These are phyloP conservation scores for Chlamydomonas incerta DNA, from an alignment of 139 green algal genomes.

Conservation along the genomic window DNA sequence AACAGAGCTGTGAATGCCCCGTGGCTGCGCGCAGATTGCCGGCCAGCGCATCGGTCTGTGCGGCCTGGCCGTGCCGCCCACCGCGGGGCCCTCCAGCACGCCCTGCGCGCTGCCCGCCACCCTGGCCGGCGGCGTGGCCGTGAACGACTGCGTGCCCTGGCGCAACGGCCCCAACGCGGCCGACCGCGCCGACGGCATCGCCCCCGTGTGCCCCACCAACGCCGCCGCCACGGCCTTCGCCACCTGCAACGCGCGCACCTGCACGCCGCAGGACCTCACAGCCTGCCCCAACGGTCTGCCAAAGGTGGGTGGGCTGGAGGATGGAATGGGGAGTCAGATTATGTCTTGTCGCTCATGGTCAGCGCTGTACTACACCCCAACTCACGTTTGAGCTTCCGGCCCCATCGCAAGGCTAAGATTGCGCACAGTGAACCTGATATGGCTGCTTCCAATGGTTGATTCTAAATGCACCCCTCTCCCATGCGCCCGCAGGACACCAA, in stretches of 20 bases:
- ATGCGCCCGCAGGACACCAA: too few relatives aligned
- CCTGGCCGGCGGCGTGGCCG: neutral
- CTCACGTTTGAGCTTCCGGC: too few relatives aligned
- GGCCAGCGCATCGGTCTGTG: constrained; percentile 5
- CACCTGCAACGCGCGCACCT: neutral
- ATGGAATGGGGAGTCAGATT: too few relatives aligned
- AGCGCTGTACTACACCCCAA: too few relatives aligned
- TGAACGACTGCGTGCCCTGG: constrained; percentile 6
- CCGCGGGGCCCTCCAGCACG: neutral
- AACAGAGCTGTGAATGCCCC: too few relatives aligned
- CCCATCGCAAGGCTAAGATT: too few relatives aligned
- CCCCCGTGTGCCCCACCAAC: neutral
- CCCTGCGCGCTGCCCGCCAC: constrained; percentile 11
- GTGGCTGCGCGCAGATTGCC: neutral
- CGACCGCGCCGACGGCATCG: neutral
- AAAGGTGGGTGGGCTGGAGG: neutral
- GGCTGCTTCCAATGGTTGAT: too few relatives aligned
- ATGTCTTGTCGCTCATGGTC: too few relatives aligned
- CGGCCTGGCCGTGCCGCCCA: constrained; percentile 1
- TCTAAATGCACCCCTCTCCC: too few relatives aligned
- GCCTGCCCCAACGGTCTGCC: neutral
- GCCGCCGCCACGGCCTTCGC: neutral
- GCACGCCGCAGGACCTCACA: neutral
- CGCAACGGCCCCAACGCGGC: neutral
- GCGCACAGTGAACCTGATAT: too few relatives aligned